Conservation (phyloP, 2,329 filamentous ascomycete genomes). For the Metarhizium guizhouense region DNA sequence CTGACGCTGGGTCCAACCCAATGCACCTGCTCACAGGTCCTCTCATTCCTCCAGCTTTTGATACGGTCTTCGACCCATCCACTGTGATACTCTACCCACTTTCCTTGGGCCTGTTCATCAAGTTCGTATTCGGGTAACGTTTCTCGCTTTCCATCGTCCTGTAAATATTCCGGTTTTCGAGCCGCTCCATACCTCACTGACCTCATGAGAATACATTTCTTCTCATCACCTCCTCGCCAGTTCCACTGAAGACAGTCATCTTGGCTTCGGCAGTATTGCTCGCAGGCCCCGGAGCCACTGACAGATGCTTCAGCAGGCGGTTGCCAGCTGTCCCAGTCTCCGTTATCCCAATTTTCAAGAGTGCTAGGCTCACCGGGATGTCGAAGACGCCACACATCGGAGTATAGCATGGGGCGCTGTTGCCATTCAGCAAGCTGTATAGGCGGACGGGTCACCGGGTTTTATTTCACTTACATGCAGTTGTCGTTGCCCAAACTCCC, state of each 20-base stretch:
- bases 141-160: conserved; percentile 15
- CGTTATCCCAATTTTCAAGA: conserved; percentile 22
- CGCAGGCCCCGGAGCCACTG: conserved; percentile 18
- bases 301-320: conserved; percentile 16
- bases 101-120: conserved; percentile 8
- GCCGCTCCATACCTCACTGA: conserved; percentile 19
- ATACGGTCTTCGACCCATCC: conserved; percentile 20
- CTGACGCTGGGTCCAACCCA: conserved; percentile 22
- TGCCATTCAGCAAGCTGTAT: conserved; percentile 9
- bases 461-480: conserved; percentile 18
- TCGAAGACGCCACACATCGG: conserved; percentile 28
- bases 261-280: conserved; percentile 16
- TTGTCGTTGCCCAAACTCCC: conserved; percentile 41
- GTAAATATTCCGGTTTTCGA: conserved; percentile 13
- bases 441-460: not conserved
- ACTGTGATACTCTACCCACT: conserved; percentile 21
- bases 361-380: conserved; percentile 18
- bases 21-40: conserved; percentile 18
- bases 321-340: conserved; percentile 21
- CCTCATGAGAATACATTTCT: conserved; percentile 17
- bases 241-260: conserved; percentile 20
- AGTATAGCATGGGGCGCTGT: conserved; percentile 27
- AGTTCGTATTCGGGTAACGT: conserved; percentile 11
- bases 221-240: conserved; percentile 22
- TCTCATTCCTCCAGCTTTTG: conserved; percentile 15